A percentile compares a stretch with the other conserved stretches of the same genome.
These are phyloP conservation scores for Ustilago trichophora DNA, from an alignment of 1,284 basidiomycete species.

Conservation along the genomic window DNA sequence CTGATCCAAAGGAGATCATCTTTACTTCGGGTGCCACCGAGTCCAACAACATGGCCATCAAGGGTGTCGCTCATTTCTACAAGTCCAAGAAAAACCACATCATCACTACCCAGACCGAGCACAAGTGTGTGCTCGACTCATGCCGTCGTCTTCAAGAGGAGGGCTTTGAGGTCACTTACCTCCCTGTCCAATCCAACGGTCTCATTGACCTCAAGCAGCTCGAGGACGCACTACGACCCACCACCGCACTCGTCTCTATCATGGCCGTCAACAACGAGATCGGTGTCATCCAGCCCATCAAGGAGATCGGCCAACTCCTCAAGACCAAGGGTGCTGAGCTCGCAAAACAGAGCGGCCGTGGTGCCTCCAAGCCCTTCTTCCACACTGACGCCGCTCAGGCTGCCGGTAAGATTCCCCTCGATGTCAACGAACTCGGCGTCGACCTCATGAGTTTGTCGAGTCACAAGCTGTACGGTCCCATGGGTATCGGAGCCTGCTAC, in stretches of 20 bases:
- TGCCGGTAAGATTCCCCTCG: conserved; percentile 73
- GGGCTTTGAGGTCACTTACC: conserved; percentile 96
- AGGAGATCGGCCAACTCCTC: conserved; percentile 88
- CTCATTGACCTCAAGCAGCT: conserved; percentile 80
- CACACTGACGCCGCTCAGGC: conserved; percentile 99
- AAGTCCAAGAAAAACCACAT: conserved; percentile 70
- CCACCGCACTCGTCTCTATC: conserved; percentile 85
- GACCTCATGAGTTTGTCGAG: conserved; percentile 96
- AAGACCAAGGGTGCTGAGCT: conserved; percentile 71
- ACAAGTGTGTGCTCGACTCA: conserved; percentile 98
- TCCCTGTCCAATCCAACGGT: conserved; percentile 89
- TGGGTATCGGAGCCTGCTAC: conserved; percentile 94
- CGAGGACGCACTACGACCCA: conserved; percentile 83
- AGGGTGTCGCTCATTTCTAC: conserved; percentile 89
- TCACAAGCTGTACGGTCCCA: conserved; percentile 98
- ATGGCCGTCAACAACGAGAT: conserved; percentile 99
- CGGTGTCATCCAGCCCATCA: conserved; percentile 95
- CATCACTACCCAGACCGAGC: conserved; percentile 74
- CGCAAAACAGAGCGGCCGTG: conserved; percentile 72
- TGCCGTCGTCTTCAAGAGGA: conserved; percentile 94
- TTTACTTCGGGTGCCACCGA: conserved; percentile 99
- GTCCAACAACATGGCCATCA: conserved; percentile 97
- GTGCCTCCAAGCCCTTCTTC: conserved; percentile 77
- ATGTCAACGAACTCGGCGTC: conserved; percentile 94
- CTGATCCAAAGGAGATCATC: conserved; percentile 92